Base-by-base conservation (phyloP, 2,329 filamentous ascomycete genomes). In the Fusarium secorum region DNA sequence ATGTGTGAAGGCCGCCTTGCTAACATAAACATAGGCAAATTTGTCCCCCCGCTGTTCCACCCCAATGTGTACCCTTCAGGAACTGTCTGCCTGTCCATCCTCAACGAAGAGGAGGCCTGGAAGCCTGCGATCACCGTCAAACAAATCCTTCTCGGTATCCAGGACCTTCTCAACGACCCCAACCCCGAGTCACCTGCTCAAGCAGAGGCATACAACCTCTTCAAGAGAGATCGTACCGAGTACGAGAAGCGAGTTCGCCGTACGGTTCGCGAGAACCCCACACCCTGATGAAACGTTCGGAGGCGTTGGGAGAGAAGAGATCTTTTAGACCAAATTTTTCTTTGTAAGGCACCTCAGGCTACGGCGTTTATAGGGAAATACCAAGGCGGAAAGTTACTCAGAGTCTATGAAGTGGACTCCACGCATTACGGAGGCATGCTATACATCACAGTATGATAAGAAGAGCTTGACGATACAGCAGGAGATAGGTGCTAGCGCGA, bases 71-170 rank as follows among this genome's bases (percentile, higher is more conserved):
- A 99, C 80, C 96, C 96, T 0, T 98, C 95, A 1, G 97, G 96
- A 74, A 99, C 96, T 51, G 96, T 99, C 68, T 99, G 96, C 79
- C 88, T 99, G 26, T 97, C 94, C 32, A 99, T 99, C 74, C 84
- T 99, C 73, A 99, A 98, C 83, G 97, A 99, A 81, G 96, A 99
- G 77, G 96, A 99, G 80, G 95, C 93, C 11, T 99, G 97, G 96
- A 97, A 97, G 81, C 97, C 96, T 2, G 95, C 96, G 11, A 99
- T 99, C 78, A 99, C 96, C 1, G 94, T 99, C 80, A 98, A 98
- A 83, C 94, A 98, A 83, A 98, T 99, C 71, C 88, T 98, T 10
- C 87, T 98, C 3, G 96, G 96, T 52, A 97, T 99, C 63, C 96
- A 99, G 81, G 95, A 97, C 76, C 88, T 99, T 4, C 90, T 99